Conservation (phyloP, 331 rosid genomes). For the Telfairia occidentalis region DNA sequence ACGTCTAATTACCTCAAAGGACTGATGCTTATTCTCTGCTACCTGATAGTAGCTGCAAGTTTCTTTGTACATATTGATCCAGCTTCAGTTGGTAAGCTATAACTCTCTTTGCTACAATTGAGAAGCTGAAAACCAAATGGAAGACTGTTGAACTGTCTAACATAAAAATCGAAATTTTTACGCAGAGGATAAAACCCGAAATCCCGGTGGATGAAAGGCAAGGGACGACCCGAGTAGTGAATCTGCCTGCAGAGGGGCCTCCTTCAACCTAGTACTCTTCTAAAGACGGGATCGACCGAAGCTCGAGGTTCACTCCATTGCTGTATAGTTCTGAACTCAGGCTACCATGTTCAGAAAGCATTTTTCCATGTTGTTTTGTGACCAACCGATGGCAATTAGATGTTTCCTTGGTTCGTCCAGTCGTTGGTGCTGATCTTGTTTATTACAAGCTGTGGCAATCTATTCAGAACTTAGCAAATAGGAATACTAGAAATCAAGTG, state of each 20-base stretch:
- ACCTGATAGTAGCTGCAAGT: conserved; percentile 83
- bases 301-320: conserved; percentile 6
- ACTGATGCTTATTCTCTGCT: conserved; percentile 80
- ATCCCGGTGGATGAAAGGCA: neutral
- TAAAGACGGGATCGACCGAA: neutral
- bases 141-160: neutral
- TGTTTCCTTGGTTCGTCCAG: neutral
- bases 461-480: neutral
- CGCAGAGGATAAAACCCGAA: conserved; percentile 10
- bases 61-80: conserved; percentile 83
- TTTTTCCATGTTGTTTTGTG: conserved; percentile 7
- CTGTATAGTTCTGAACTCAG: conserved; percentile 2
- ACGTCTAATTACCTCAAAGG: conserved; percentile 90
- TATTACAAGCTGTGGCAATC: neutral
- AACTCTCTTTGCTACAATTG: neutral
- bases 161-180: neutral
- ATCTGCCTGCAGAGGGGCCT: neutral
- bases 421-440: conserved; percentile 3
- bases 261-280: neutral
- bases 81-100: conserved; percentile 43
- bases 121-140: neutral
- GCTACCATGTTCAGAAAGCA: conserved; percentile 5
- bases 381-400: neutral
- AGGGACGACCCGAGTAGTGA: neutral
- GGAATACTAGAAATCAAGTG: neutral